Evolutionary conservation across 176 grass and related monocot species (phyloP).

Genomic region (Paspalum notatum): DNA sequence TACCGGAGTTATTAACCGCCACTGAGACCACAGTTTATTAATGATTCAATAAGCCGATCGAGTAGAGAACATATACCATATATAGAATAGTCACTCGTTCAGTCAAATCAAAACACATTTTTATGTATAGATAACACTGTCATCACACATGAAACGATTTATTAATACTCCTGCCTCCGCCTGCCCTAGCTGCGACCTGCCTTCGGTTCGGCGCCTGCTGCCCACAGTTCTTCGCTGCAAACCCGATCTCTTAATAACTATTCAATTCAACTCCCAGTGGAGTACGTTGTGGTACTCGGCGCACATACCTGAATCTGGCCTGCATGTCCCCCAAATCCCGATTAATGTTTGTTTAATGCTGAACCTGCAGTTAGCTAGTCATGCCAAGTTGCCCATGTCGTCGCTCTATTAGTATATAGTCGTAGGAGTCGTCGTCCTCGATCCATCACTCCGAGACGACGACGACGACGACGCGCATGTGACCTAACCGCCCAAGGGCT

Average conservation of each 20-base stretch:
- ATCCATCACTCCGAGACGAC: background rate
- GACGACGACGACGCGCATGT: background rate
- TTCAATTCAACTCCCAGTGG: constrained; percentile 33
- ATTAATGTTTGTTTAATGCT: constrained; percentile 41
- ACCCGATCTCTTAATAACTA: background rate
- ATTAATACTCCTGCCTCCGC: background rate
- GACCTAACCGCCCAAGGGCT: constrained; percentile 31
- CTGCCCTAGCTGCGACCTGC: constrained; percentile 13
- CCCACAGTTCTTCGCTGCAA: constrained; percentile 20
- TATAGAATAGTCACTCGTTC: constrained; percentile 25
- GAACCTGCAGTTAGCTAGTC: background rate
- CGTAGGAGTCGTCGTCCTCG: background rate
- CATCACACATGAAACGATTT: constrained; percentile 14
- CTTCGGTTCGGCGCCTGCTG: background rate
- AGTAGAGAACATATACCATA: too few relatives aligned
- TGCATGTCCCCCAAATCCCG: constrained; percentile 60
- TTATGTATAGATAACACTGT: background rate
- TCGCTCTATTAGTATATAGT: background rate
- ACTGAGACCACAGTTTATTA: background rate
- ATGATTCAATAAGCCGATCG: constrained; percentile 7
- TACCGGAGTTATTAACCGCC: constrained; percentile 31
- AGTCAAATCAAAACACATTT: constrained; percentile 14
- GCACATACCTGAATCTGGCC: constrained; percentile 44
- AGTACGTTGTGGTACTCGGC: background rate
- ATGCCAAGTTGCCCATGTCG: constrained; percentile 48